Evolutionary conservation across 176 grass and related monocot genomes (phyloP).

Genomic region (Aegilops speltoides): DNA sequence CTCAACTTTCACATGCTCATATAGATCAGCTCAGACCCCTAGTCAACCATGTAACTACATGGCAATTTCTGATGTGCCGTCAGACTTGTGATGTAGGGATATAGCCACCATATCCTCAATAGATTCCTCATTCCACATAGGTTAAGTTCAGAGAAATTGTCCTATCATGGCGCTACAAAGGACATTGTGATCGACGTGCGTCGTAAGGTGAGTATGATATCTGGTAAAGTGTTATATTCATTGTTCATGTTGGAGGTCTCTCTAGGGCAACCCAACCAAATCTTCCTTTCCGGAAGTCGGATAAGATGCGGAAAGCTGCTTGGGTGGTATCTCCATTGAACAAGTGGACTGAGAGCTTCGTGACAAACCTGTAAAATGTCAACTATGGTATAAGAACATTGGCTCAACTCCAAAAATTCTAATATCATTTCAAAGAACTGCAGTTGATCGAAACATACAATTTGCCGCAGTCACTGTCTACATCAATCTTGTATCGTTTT

Average conservation of each 20-base stretch:
- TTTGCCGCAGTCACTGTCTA: conserved; percentile 71
- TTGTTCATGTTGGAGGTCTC: conserved; percentile 73
- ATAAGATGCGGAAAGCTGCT: conserved; percentile 78
- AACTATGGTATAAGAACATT: conserved; percentile 18
- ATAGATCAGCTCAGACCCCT: conserved; percentile 1
- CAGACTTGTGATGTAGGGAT: background rate
- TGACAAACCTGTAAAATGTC: conserved; percentile 70
- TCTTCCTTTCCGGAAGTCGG: conserved; percentile 88
- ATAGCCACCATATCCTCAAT: background rate
- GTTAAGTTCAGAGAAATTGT: background rate
- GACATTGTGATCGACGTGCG: background rate
- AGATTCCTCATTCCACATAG: conserved; percentile 16
- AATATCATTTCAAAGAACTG: conserved; percentile 5
- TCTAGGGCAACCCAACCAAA: conserved; percentile 88
- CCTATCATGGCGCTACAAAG: background rate
- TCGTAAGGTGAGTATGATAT: background rate
- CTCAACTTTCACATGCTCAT: background rate
- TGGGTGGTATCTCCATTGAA: conserved; percentile 87
- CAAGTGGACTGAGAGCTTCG: conserved; percentile 70
- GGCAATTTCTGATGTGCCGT: background rate
- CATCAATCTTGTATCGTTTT: conserved; percentile 75
- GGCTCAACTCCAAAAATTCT: background rate
- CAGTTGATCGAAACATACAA: conserved; percentile 41
- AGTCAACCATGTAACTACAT: background rate
- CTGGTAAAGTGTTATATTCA: background rate